phyloP scores from a whole-genome alignment of 2,329 filamentous ascomycete genomes.

The Colletotrichum sp. region DNA sequence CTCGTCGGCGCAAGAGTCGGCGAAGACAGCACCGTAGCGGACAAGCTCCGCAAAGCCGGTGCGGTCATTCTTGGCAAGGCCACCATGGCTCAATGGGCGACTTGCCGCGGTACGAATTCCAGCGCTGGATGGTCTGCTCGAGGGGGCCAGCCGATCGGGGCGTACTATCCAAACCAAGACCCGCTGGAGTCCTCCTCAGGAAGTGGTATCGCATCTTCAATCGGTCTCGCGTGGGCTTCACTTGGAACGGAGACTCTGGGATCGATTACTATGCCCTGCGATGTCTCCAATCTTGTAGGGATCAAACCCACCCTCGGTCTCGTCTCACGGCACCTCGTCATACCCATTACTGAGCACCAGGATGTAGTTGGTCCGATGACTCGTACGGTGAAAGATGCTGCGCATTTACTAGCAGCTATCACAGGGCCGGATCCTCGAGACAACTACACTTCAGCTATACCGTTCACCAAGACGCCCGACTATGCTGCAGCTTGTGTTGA shows the following conservation, averaged over 20 bases:
- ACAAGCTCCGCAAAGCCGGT: conserved; percentile 65
- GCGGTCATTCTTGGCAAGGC: conserved; percentile 71
- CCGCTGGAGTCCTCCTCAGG: conserved; percentile 68
- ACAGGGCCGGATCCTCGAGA: conserved; percentile 65
- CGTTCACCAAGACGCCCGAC: conserved; percentile 54
- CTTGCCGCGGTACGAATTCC: conserved; percentile 61
- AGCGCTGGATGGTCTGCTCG: conserved; percentile 69
- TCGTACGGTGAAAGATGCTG: conserved; percentile 69
- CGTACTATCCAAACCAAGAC: conserved; percentile 67
- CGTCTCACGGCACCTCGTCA: conserved; percentile 65
- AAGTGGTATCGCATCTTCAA: conserved; percentile 60
- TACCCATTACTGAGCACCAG: conserved; percentile 69
- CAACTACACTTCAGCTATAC: conserved; percentile 68
- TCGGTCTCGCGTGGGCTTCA: conserved; percentile 58
- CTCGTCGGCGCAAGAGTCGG: conserved; percentile 63
- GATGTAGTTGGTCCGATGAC: conserved; percentile 72
- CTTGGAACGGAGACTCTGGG: conserved; percentile 63
- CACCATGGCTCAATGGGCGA: conserved; percentile 70
- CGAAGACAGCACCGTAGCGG: conserved; percentile 62
- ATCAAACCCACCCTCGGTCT: conserved; percentile 74
- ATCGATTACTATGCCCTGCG: conserved; percentile 63
- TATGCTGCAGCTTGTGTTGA: conserved; percentile 65
- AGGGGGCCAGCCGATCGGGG: conserved; percentile 66
- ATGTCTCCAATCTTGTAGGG: conserved; percentile 66
- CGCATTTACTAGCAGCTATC: conserved; percentile 67